Percentiles rank a stretch among this genome's conserved stretches.
Conservation (phyloP, 805 yeast genomes). For the Ogataea pignaliae region DNA sequence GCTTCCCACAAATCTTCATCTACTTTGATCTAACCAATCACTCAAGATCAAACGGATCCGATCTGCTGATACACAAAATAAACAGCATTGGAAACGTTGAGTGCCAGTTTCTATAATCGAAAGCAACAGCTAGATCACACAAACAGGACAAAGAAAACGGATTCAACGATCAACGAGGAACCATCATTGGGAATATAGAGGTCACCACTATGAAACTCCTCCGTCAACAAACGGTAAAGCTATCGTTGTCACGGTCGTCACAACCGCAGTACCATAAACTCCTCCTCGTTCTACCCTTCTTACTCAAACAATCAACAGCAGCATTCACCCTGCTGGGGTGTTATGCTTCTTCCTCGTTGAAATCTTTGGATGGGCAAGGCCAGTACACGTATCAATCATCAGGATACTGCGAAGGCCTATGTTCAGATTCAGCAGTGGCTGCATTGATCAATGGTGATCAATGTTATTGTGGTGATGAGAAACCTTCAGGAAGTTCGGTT, state of each 20-base stretch:
- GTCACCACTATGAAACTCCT: background rate
- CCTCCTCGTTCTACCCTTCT: background rate
- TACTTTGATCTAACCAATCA: too few relatives aligned
- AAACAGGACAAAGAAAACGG: too few relatives aligned
- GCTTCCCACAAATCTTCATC: too few relatives aligned
- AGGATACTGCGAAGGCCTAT: slow-evolving; percentile 51
- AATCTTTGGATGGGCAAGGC: slow-evolving; percentile 36
- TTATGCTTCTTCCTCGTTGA: slow-evolving; percentile 24
- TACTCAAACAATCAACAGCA: slow-evolving; percentile 4
- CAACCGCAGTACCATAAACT: too few relatives aligned
- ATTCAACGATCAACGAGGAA: too few relatives aligned
- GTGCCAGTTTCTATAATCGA: too few relatives aligned
- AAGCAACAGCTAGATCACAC: too few relatives aligned
- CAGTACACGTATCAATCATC: slow-evolving; percentile 56
- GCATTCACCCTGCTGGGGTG: slow-evolving; percentile 25
- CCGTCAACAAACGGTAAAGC: background rate
- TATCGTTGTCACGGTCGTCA: too few relatives aligned
- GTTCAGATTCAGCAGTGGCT: slow-evolving; percentile 43
- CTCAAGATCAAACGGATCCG: too few relatives aligned
- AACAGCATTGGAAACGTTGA: too few relatives aligned
- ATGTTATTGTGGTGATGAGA: slow-evolving; percentile 64
- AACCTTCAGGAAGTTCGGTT: slow-evolving; percentile 28
- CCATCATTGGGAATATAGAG: background rate
- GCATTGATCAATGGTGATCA: slow-evolving; percentile 48
- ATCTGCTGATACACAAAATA: too few relatives aligned